A percentile compares a stretch with the other conserved stretches of the same genome.
Evolutionary conservation across 1,139 yeast genomes (phyloP).

Genomic region (Scheffersomyces lignicola): DNA sequence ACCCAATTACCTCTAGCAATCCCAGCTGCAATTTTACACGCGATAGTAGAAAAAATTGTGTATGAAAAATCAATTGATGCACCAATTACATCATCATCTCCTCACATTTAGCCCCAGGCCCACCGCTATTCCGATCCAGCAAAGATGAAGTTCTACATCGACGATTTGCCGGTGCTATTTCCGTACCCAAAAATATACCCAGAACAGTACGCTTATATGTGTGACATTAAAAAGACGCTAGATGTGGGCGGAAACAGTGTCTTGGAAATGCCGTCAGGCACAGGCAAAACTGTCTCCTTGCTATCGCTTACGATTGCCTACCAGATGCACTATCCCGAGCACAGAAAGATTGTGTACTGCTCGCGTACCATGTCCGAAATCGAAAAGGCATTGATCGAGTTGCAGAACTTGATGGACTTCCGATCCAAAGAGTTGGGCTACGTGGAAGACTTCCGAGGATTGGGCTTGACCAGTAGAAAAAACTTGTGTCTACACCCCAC

Average conservation of each 20-base stretch:
- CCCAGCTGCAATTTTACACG: no score
- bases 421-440: constrained; percentile 80
- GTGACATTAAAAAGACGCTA: constrained; percentile 87
- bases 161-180: constrained; percentile 90
- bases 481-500: constrained; percentile 89
- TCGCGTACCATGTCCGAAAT: constrained; percentile 99
- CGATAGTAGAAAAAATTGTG: no score
- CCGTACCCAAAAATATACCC: constrained; percentile 99
- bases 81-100: no score
- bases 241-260: constrained; percentile 99
- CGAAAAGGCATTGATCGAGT: constrained; percentile 94
- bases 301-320: constrained; percentile 90
- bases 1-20: no score
- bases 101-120: no score
- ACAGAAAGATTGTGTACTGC: constrained; percentile 90
- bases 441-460: constrained; percentile 85
- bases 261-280: constrained; percentile 99
- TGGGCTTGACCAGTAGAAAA: constrained; percentile 92
- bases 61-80: no score
- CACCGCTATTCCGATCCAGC: no score
- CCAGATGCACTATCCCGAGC: constrained; percentile 94
- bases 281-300: constrained; percentile 94
- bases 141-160: constrained; percentile 73
- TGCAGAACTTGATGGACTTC: constrained; percentile 84
- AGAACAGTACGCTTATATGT: constrained; percentile 96